phyloP scores from a whole-genome alignment of 768 basidiomycete genomes.

The Leccinum imitatum region DNA sequence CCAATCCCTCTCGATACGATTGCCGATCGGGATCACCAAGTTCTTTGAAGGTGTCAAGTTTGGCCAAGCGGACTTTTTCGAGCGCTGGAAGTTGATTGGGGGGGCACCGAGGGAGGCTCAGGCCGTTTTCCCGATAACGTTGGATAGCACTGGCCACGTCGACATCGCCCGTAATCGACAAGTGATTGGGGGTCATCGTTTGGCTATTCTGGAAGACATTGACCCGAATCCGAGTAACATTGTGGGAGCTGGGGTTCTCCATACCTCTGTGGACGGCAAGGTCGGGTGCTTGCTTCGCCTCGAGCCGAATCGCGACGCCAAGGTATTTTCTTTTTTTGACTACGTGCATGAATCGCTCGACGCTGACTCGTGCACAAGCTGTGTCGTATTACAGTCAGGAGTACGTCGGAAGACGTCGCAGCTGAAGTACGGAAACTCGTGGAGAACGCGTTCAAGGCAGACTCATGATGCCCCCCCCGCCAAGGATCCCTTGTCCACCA shows the following conservation, averaged over 20 bases:
- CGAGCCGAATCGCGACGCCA: slow-evolving; percentile 95
- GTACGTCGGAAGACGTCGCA: slow-evolving; percentile 91
- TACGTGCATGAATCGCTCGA: background rate
- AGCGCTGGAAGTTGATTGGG: slow-evolving; percentile 97
- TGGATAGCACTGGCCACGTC: slow-evolving; percentile 67
- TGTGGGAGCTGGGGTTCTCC: slow-evolving; percentile 94
- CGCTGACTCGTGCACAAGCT: slow-evolving; percentile 46
- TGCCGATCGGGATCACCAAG: slow-evolving; percentile 87
- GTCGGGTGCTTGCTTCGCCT: slow-evolving; percentile 91
- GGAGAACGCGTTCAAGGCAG: slow-evolving; percentile 37
- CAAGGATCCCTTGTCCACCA: slow-evolving; percentile 8
- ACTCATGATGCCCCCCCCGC: slow-evolving; percentile 8
- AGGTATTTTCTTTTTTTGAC: slow-evolving; percentile 49
- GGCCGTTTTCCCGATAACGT: slow-evolving; percentile 73
- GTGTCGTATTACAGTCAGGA: slow-evolving; percentile 90
- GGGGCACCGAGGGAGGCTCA: slow-evolving; percentile 94
- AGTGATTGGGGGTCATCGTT: slow-evolving; percentile 72
- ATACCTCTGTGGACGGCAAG: slow-evolving; percentile 89
- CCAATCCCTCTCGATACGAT: slow-evolving; percentile 76
- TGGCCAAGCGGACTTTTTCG: slow-evolving; percentile 85
- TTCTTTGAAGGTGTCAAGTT: slow-evolving; percentile 94
- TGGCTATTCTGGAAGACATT: slow-evolving; percentile 78
- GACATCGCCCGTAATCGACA: slow-evolving; percentile 72
- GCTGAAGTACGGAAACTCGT: slow-evolving; percentile 59
- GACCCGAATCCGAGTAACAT: slow-evolving; percentile 95